Evolutionary conservation across 2,329 filamentous ascomycete species (phyloP), one percentile per base, ranked within the genome.

Genomic region (Colletotrichum nymphaeae): DNA sequence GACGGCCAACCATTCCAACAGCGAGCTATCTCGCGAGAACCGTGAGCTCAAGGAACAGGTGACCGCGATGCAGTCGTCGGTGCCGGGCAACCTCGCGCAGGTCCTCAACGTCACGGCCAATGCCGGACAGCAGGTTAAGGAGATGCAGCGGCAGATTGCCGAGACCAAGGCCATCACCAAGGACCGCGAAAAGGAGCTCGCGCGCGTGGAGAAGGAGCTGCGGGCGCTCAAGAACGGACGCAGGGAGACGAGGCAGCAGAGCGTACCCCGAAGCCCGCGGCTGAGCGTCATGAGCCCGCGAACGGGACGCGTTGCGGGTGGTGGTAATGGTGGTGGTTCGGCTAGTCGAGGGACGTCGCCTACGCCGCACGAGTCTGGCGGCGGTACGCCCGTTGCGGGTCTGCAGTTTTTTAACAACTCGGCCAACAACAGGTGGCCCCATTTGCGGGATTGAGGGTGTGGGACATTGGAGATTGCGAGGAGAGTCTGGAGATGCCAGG

Each of bases 181-280:
- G n/a, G 87, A 91, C 58, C 84, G 85, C n/a, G 88, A 91, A 66
- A 78, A 81, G 28, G 87, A 90, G 76, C 81, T 91, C 30, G 83
- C 84, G 22, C 83, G 83, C 16, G 75, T 83, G 28, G 84, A 82
- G 69, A 86, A 90, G 19, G 89, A 91, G 78, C 77, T 90, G 30
- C 83, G 83, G 8, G 73, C 80, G 53, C 78, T 87, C 53, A 87
- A 85, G 76, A 88, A 84, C 73, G 85, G 84, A 22, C 85, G 89
- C 6, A 83, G 89, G 58, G 88, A 90, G 79, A 91, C 89, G 4
- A 82, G 89, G 46, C 86, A 88, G 77, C 84, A 82, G 65, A 91
- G 89, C 75, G 88, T 90, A 26, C 89, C 89, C 63, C 87, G 88
- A 26, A 91, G 89, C 77, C 89, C 89, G n/a, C 84, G 88, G 7